Percentiles rank a stretch among this genome's conserved stretches.
Evolutionary conservation across 2,329 filamentous ascomycete genomes (phyloP).

Genomic region (Cladophialophora bantiana): DNA sequence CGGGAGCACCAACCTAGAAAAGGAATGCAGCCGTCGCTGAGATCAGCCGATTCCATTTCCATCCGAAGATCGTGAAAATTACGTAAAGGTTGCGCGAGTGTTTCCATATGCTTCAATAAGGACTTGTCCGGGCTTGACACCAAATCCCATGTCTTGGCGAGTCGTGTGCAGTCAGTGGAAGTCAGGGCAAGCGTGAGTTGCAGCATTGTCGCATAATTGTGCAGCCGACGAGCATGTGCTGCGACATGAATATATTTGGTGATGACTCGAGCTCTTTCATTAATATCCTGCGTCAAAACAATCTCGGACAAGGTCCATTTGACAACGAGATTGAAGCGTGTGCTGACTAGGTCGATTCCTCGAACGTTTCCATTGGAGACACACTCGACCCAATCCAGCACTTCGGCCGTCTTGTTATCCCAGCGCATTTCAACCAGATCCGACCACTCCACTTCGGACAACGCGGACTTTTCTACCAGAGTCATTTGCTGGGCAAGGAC

Average conservation of each 20-base stretch:
- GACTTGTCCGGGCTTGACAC: constrained; percentile 62
- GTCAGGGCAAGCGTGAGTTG: constrained; percentile 69
- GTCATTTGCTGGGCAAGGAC: constrained; percentile 69
- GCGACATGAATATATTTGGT: constrained; percentile 71
- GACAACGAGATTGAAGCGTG: constrained; percentile 71
- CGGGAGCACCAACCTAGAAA: constrained; percentile 62
- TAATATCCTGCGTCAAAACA: constrained; percentile 63
- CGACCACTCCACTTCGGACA: constrained; percentile 72
- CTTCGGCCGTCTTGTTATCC: constrained; percentile 61
- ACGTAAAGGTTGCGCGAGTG: constrained; percentile 66
- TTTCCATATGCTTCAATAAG: constrained; percentile 65
- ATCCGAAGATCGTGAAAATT: constrained; percentile 69
- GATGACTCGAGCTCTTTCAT: constrained; percentile 67
- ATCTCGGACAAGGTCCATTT: constrained; percentile 71
- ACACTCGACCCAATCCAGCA: constrained; percentile 68
- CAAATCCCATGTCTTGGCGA: constrained; percentile 65
- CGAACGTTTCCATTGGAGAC: constrained; percentile 59
- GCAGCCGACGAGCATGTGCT: constrained; percentile 62
- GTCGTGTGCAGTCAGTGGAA: constrained; percentile 64
- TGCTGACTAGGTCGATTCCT: constrained; percentile 70
- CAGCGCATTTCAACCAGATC: constrained; percentile 70
- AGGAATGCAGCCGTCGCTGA: constrained; percentile 69
- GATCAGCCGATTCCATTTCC: constrained; percentile 68
- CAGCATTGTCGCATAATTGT: constrained; percentile 72
- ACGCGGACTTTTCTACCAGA: constrained; percentile 69